Percentiles rank a stretch among this genome's conserved stretches.
Evolutionary conservation across 306 rosid species (phyloP).

Genomic region (Hippophae tibetana): DNA sequence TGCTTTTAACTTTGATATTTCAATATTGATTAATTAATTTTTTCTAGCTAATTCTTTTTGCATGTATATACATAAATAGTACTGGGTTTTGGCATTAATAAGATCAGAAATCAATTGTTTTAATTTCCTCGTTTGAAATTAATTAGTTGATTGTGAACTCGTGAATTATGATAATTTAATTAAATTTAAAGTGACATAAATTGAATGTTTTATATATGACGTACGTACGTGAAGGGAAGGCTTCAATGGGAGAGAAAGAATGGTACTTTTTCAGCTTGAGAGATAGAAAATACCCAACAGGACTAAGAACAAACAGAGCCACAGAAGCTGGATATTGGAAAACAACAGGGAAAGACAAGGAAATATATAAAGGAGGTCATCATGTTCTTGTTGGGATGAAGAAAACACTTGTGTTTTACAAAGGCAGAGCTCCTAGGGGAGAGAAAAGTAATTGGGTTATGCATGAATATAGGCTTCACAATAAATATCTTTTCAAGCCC

Average conservation of each 20-base stretch:
- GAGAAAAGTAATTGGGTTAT: slow-evolving; percentile 94
- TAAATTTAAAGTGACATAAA: not conserved
- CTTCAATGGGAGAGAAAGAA: slow-evolving; percentile 82
- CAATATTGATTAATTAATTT: too few species aligned
- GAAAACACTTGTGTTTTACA: slow-evolving; percentile 91
- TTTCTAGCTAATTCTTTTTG: too few species aligned
- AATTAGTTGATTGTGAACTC: not conserved
- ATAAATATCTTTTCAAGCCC: slow-evolving; percentile 41
- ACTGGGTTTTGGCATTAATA: too few species aligned
- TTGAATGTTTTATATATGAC: not conserved
- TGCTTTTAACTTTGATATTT: not conserved
- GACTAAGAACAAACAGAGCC: slow-evolving; percentile 81
- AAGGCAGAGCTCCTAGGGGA: slow-evolving; percentile 93
- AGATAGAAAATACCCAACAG: slow-evolving; percentile 85
- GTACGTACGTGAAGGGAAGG: slow-evolving; percentile 41
- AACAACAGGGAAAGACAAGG: slow-evolving; percentile 92
- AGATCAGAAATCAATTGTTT: too few species aligned
- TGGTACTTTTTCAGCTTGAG: slow-evolving; percentile 84
- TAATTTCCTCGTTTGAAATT: too few species aligned
- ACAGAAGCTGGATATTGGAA: slow-evolving; percentile 94
- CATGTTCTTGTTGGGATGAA: slow-evolving; percentile 66
- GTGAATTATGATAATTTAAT: not conserved
- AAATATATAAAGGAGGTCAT: slow-evolving; percentile 38
- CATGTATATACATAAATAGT: too few species aligned
- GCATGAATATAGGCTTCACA: slow-evolving; percentile 79